Evolutionary conservation across 139 green algal genomes (phyloP), one percentile per base, ranked within the genome.

Genomic region (Chlorella sp.): DNA sequence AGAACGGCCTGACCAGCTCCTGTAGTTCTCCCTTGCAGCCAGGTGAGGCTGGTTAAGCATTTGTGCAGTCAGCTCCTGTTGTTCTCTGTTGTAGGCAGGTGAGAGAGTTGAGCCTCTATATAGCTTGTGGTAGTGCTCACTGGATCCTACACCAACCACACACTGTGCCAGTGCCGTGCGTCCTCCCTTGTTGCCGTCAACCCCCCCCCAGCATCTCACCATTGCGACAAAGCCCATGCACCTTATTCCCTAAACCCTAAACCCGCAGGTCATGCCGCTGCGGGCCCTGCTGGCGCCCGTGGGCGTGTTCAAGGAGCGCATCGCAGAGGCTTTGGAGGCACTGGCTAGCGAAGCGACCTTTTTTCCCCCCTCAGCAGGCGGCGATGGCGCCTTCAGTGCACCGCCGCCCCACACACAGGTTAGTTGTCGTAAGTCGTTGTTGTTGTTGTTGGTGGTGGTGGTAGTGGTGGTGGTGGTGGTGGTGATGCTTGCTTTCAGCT

Each of bases 61-160:
- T 24, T 17, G 10, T 55, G 42, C 10, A n/a, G n/a, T n/a, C 42
- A 55, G 10, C 10, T 55, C 42, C 10, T 17, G 17, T 55, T 10
- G 42, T 17, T 24, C 42, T 55, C 42, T 17, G 10, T 55, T 55
- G 42, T 10, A 17, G 10, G 10, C 42, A 55, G 17, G 42, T 10
- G 73, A 29, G 63, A 93, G 49, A 70, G 81, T n/a, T 80, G 83
- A 27, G 27, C 14, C 55, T 10, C 20, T 31, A 30, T 10, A 27
- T 4, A 30, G 24, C 55, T 20, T 10, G 22, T 64, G 55, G 55
- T 20, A 10, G 27, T 64, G 6, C 55, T 55, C 42, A 55, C 42
- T 10, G 42, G 17, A 55, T 55, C 42, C 42, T 24, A 10, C 17
- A 24, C 42, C 42, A 55, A 55, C 10, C 42, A 10, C 42, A 55